These are phyloP conservation scores for Micractinium sp. DNA, from an alignment of 139 green algal genomes.

Conservation along the genomic window DNA sequence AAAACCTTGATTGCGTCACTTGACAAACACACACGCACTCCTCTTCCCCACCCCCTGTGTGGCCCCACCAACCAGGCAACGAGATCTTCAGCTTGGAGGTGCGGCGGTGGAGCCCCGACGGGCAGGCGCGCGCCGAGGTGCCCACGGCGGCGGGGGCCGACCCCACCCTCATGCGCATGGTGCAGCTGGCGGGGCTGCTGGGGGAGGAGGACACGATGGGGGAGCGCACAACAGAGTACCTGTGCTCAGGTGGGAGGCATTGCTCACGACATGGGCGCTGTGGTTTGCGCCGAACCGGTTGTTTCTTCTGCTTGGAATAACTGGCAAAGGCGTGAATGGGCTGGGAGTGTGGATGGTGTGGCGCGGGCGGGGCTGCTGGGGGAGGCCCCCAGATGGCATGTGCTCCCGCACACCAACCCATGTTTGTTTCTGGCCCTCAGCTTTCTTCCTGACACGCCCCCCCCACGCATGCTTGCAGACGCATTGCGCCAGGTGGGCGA, in stretches of 20 bases:
- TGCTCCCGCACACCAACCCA: too few species aligned
- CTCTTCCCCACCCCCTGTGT: too few species aligned
- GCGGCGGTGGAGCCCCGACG: slow-evolving; percentile 28
- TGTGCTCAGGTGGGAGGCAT: slow-evolving; percentile 18
- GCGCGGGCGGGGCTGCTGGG: neutral
- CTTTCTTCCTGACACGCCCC: too few species aligned
- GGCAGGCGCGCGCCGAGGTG: neutral
- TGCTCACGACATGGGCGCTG: too few species aligned
- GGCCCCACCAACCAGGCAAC: neutral
- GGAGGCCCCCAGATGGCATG: neutral
- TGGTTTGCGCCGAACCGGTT: neutral
- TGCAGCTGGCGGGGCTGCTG: slow-evolving; percentile 27
- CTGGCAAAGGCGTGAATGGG: neutral
- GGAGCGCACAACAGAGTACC: slow-evolving; percentile 22
- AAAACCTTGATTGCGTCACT: too few species aligned
- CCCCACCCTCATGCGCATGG: slow-evolving; percentile 27
- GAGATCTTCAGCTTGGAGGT: slow-evolving; percentile 22
- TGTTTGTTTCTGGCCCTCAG: neutral
- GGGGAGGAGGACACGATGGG: slow-evolving; percentile 10
- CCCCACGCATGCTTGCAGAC: neutral
- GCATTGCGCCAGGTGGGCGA: slow-evolving; percentile 4
- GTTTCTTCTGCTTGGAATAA: neutral
- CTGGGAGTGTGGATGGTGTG: neutral
- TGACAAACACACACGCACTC: too few species aligned
- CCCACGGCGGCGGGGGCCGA: slow-evolving; percentile 9